phyloP scores from a whole-genome alignment of 1,284 basidiomycete genomes.

The Tremellales sp. region DNA sequence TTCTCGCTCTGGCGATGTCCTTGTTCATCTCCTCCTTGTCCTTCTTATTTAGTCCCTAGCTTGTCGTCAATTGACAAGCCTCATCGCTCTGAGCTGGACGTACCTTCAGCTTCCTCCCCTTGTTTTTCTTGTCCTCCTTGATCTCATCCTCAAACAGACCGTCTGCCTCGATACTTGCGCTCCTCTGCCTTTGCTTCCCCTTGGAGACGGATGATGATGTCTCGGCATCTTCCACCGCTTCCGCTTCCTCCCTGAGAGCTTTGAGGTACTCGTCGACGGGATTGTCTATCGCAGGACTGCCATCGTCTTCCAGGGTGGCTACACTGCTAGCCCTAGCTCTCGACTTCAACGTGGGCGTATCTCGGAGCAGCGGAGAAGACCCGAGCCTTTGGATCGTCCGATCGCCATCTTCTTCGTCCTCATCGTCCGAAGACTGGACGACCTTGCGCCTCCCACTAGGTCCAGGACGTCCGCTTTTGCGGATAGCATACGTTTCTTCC shows the following conservation, averaged over 20 bases:
- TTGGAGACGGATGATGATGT: too few species aligned
- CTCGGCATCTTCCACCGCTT: too few species aligned
- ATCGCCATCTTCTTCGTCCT: constrained; percentile 7
- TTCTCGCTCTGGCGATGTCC: constrained; percentile 28
- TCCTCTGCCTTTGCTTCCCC: not conserved
- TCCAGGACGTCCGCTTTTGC: constrained; percentile 10
- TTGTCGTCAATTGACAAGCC: not conserved
- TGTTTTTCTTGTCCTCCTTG: constrained; percentile 10
- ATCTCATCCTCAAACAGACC: constrained; percentile 15
- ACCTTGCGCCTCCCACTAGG: constrained; percentile 9
- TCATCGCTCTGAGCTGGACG: not conserved
- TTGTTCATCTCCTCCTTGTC: constrained; percentile 24
- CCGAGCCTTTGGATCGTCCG: not conserved
- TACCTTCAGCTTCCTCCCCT: constrained; percentile 7
- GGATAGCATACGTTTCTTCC: constrained; percentile 17
- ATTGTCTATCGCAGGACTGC: too few species aligned
- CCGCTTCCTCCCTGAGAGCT: too few species aligned
- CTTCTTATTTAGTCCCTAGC: constrained; percentile 29
- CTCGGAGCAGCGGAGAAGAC: too few species aligned
- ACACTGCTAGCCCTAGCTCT: too few species aligned
- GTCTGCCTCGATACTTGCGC: too few species aligned
- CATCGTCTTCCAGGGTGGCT: too few species aligned
- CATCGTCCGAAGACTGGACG: constrained; percentile 16
- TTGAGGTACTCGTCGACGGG: not conserved
- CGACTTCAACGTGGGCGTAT: too few species aligned